Conservation (phyloP, 2,329 filamentous ascomycete species). For the Cercospora janseana region DNA sequence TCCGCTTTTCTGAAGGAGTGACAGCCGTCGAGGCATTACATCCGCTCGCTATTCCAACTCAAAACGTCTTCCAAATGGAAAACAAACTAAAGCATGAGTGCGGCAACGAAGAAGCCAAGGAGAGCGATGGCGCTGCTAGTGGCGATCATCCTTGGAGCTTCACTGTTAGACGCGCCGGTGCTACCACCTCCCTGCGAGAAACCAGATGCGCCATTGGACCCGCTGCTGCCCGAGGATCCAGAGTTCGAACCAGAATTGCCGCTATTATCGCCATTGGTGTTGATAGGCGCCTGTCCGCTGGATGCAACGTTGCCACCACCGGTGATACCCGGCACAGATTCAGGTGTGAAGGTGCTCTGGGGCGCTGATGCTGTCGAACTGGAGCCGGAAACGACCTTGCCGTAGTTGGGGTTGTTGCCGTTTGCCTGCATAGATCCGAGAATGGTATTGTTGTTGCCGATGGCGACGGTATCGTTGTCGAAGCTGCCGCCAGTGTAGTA, state of each 20-base stretch:
- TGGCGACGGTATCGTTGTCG: conserved; percentile 73
- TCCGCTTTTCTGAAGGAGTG: conserved; percentile 19
- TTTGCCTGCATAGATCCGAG: conserved; percentile 78
- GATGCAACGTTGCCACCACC: conserved; percentile 38
- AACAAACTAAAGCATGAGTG: conserved; percentile 35
- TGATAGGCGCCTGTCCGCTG: conserved; percentile 17
- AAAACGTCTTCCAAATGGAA: conserved; percentile 10
- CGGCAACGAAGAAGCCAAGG: conserved; percentile 40
- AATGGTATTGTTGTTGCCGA: conserved; percentile 71
- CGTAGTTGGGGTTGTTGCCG: conserved; percentile 65
- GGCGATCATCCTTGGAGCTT: conserved; percentile 36
- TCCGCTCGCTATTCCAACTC: conserved; percentile 6
- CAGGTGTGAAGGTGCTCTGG: conserved; percentile 34
- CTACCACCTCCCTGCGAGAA: conserved; percentile 32
- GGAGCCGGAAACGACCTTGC: conserved; percentile 37
- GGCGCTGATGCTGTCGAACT: conserved; percentile 33
- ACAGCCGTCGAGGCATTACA: conserved; percentile 24
- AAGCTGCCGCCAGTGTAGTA: conserved; percentile 64
- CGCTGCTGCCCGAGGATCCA: conserved; percentile 24
- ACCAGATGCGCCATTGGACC: conserved; percentile 12
- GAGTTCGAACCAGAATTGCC: conserved; percentile 17
- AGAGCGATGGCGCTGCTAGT: conserved; percentile 39
- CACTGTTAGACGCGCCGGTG: conserved; percentile 28
- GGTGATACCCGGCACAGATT: conserved; percentile 57
- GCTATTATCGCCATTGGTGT: conserved; percentile 34